Conservation (phyloP, 345 rosid species). For the Eucalyptus sideroxylon region DNA sequence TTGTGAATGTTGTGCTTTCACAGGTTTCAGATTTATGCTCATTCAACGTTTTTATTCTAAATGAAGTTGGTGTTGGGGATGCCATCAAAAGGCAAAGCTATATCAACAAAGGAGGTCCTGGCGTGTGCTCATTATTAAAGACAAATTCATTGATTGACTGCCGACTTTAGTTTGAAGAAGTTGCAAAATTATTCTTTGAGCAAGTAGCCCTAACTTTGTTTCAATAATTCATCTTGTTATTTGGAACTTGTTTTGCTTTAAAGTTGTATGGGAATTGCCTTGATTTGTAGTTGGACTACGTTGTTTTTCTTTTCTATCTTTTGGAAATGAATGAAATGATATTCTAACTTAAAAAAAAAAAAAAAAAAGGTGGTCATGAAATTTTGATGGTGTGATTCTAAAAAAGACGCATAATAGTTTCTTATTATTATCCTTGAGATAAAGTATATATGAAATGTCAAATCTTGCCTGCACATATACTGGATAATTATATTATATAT, state of each 20-base stretch:
- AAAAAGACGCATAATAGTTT: background rate
- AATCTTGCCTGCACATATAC: background rate
- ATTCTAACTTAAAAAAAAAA: background rate
- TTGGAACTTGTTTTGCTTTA: background rate
- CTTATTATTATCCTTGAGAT: background rate
- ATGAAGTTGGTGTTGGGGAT: background rate
- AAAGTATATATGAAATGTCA: background rate
- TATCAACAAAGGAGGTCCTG: background rate
- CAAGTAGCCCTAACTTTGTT: background rate
- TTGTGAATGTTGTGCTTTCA: background rate
- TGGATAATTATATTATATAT: background rate
- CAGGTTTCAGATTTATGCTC: background rate
- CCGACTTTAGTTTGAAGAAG: background rate
- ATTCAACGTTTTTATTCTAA: background rate
- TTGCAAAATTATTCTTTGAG: background rate
- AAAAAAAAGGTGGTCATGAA: background rate
- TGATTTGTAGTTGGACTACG: background rate
- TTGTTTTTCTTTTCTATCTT: too few relatives aligned
- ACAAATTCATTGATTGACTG: background rate
- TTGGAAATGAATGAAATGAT: too few relatives aligned
- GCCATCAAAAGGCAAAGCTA: background rate
- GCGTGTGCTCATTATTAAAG: background rate
- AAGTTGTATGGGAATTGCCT: background rate
- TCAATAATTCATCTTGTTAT: background rate
- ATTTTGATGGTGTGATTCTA: background rate